phyloP scores from a whole-genome alignment of 495 filamentous ascomycete species.

The Trichoderma orchidacearum region DNA sequence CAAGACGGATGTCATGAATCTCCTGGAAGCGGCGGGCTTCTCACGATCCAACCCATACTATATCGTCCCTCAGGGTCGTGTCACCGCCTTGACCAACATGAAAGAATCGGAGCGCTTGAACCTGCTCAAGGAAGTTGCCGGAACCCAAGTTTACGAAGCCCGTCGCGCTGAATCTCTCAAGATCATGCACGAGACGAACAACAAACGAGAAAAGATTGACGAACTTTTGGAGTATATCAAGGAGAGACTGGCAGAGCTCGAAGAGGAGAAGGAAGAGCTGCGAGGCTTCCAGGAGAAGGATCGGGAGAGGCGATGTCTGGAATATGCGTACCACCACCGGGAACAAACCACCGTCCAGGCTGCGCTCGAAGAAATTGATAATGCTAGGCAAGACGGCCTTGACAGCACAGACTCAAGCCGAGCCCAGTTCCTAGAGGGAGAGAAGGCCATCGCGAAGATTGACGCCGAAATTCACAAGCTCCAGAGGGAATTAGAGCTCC shows the following conservation, averaged over 20 bases:
- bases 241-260: constrained; percentile 74
- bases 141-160: constrained; percentile 92
- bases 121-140: constrained; percentile 91
- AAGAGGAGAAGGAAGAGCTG: constrained; percentile 94
- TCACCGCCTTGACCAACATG: constrained; percentile 96
- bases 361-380: constrained; percentile 72
- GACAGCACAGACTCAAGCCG: constrained; percentile 74
- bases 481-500: constrained; percentile 68
- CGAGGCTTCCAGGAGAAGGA: constrained; percentile 90
- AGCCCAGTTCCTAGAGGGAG: constrained; percentile 60
- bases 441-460: constrained; percentile 65
- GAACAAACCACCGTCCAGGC: constrained; percentile 68
- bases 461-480: constrained; percentile 66
- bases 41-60: constrained; percentile 98
- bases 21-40: constrained; percentile 92
- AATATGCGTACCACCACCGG: constrained; percentile 86
- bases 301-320: constrained; percentile 77
- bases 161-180: constrained; percentile 79
- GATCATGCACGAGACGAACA: constrained; percentile 95
- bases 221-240: constrained; percentile 84
- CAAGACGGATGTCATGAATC: constrained; percentile 86
- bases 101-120: constrained; percentile 82
- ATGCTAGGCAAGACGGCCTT: constrained; percentile 61
- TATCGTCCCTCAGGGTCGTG: constrained; percentile 93
- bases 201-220: constrained; percentile 87